Base-by-base conservation (phyloP, 164 flowering plant genomes). In the Magnolia sinica region DNA sequence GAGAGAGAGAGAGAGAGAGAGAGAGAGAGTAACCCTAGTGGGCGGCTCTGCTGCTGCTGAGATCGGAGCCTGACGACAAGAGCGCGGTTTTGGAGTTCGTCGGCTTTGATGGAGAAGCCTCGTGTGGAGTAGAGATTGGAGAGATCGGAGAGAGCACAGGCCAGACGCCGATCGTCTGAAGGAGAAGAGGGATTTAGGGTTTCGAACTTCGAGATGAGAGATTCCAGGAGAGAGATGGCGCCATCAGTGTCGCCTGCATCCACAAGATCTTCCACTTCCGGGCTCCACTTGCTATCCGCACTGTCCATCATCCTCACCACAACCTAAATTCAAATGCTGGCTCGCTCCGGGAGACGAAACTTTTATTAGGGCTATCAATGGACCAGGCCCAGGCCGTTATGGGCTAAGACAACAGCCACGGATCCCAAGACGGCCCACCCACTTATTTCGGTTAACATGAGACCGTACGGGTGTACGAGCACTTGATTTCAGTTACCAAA, bases 81-180 rank as follows among this genome's bases (percentile, higher is more conserved):
- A 58, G 78, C 73, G 1, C 73, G 66, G 51, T 37, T 76, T 11
- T 50, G 67, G 14, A 76, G 73, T n/a, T 76, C 73, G 27, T 76
- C 78, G 6, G 78, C 51, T 61, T 76, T 76, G 22, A 45, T 27
- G 52, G 78, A 76, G 73, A 76, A 58, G 50, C 78, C 78, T 5
- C 51, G 78, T 37, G 72, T 58, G 64, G 55, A 50, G 72, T 76
- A 76, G 31, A 76, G 78, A 29, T 59, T 7, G 55, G 78, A 72
- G 50, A 76, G 37, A 69, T 76, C 78, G 73, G 31, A 10, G 66
- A 76, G 78, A 61, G 78, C 78, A 55, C 23, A 69, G 29, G 78
- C 50, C 8, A 76, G 58, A 8, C 66, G 68, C 20, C 68, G 65
- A 69, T 76, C 50, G 23, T n/a, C 19, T 13, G 66, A n/a, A 55